Base-by-base conservation (phyloP, 176 grass and related monocot species). In the Areca catechu region DNA sequence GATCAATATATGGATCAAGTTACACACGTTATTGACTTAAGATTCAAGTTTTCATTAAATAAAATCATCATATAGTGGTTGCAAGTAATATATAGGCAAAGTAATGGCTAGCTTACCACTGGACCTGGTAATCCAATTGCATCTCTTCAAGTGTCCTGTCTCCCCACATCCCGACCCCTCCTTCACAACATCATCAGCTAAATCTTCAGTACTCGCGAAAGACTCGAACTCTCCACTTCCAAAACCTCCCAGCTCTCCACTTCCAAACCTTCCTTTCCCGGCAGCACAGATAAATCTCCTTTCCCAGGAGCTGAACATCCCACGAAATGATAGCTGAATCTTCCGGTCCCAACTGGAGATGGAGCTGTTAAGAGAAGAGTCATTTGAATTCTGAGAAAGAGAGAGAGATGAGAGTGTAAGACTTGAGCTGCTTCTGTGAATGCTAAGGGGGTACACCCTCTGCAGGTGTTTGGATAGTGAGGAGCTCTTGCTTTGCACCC, bases 381-480 rank as follows among this genome's bases (percentile, higher is more conserved):
- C 94, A 50, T 91, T 92, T 55, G 94, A 98, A 70, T 92, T 98
- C 66, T 98, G 94, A 15, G 94, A 98, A 30, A 98, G 56, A 2
- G 94, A 98, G 48, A 98, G 84, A 14, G 94, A 98, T 24, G 94
- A 98, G 48, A 92, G 77, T 17, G 88, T 83, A 30, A 89, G 84
- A 51, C 71, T 77, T 51, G 94, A 98, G 78, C 82, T 74, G 50
- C 70, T 98, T 61, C 84, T 82, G 56, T 85, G 72, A 19, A 92
- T 91, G 19, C 76, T 62, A 28, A 98, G 75, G 19, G 88, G 88
- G 61, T 80, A 98, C 2, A 85, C 66, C 58, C 76, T 85, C 48
- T 77, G 76, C 50, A 88, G 71, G 54, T 83, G 76, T 59, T 82
- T 82, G 71, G 71, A 84, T 14, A 70, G 60, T 16, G 83, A 61